Evolutionary conservation across 495 filamentous ascomycete species (phyloP).

Genomic region (Penicillium steckii): DNA sequence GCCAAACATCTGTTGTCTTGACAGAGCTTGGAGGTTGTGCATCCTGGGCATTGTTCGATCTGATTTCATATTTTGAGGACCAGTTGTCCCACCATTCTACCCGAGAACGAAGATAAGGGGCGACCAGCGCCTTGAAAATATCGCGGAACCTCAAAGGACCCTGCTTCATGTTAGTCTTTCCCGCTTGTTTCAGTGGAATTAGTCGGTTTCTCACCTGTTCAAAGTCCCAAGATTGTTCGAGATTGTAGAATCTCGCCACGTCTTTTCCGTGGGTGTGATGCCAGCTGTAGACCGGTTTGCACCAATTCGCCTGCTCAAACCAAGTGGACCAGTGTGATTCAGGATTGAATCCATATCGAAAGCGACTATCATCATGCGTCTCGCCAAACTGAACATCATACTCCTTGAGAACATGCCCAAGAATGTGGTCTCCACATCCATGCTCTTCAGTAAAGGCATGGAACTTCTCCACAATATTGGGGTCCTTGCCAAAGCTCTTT

Average conservation of each 20-base stretch:
- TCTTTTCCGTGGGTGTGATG: conserved; percentile 40
- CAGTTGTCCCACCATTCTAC: conserved; percentile 28
- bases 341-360: conserved; percentile 46
- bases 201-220: conserved; percentile 8
- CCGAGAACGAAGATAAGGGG: conserved; percentile 16
- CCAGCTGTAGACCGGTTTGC: conserved; percentile 49
- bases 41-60: conserved; percentile 17
- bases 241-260: conserved; percentile 25
- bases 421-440: conserved; percentile 50
- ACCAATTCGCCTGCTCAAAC: conserved; percentile 39
- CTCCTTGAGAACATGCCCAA: conserved; percentile 47
- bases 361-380: conserved; percentile 33
- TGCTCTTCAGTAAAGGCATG: conserved; percentile 34
- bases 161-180: conserved; percentile 1
- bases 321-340: conserved; percentile 38
- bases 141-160: conserved; percentile 22
- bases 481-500: conserved; percentile 29
- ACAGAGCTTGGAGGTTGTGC: conserved; percentile 17
- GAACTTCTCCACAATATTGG: conserved; percentile 33
- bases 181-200: background rate
- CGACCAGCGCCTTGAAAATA: conserved; percentile 20
- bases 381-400: conserved; percentile 43
- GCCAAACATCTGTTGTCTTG: conserved; percentile 17
- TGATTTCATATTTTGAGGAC: conserved; percentile 26
- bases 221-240: conserved; percentile 22